Base-by-base conservation (phyloP, 192 early-diverging fungal genomes). In the Jimgerdemannia flammicorona region DNA sequence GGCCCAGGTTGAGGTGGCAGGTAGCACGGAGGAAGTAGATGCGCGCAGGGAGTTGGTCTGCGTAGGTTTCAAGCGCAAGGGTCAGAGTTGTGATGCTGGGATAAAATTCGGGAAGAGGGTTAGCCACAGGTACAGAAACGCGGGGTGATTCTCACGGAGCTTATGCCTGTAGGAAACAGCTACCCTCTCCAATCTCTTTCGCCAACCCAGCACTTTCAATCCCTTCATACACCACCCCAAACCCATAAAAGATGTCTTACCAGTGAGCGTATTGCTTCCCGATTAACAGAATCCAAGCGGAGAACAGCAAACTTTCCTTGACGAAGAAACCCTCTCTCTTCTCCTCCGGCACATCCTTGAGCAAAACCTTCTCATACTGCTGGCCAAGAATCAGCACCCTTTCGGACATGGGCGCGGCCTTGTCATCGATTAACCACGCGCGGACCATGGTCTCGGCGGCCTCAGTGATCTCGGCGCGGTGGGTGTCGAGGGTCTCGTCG, bases 381-480 rank as follows among this genome's bases (percentile, higher is more conserved):
- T 90, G 87, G 39, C 85, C 88, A 64, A 90, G 82, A 74, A 85
- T 84, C 64, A 90, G 80, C 19, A 90, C 84, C 41, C 88, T 78
- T 65, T 86, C 84, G 68, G 86, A 86, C 85, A 90, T 86, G 59
- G 82, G 80, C 64, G 85, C 85, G 41, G 87, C 88, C 77, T 88
- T 87, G 68, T 90, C 88, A 76, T 90, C 88, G 70, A 90, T 75
- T 64, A 90, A 75, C 82, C 86, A 90, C 20, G 88, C 88, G 59
- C 78, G 75, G 69, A 90, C 86, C 64, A 90, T 81, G 74, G 78
- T 80, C 70, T 87, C 84, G 65, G 88, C 85, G 4, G 87, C 81
- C 4, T 79, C 72, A 10, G 79, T 84, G 67, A 90, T 87, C 54
- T 88, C 80, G 29, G 86, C 79, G 76, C 85, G 81, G 70, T 87